Percentiles rank a stretch among this genome's conserved stretches.
Evolutionary conservation across 1,139 yeast species (phyloP).

Genomic region (Lodderomyces elongisporus): DNA sequence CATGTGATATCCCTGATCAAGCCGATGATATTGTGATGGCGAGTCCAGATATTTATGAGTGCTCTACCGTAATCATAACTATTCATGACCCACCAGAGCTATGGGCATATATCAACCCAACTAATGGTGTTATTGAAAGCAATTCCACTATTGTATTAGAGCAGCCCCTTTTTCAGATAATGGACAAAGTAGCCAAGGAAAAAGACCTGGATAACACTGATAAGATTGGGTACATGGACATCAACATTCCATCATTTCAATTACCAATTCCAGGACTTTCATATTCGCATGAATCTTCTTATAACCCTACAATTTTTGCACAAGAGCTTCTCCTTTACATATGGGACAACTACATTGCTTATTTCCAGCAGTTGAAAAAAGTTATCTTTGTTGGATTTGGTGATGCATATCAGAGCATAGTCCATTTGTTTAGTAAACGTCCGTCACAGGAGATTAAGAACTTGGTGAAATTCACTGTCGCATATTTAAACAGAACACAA

Average conservation of each 20-base stretch:
- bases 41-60: constrained; percentile 64
- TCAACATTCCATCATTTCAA: constrained; percentile 60
- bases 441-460: constrained; percentile 49
- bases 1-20: constrained; percentile 44
- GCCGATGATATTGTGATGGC: constrained; percentile 71
- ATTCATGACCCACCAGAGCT: constrained; percentile 92
- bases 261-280: constrained; percentile 26
- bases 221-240: constrained; percentile 76
- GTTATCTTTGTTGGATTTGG: constrained; percentile 85
- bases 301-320: constrained; percentile 60
- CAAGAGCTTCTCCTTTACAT: constrained; percentile 74
- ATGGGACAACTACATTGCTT: constrained; percentile 88
- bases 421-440: constrained; percentile 83
- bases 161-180: constrained; percentile 38
- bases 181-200: constrained; percentile 27
- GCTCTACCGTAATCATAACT: constrained; percentile 59
- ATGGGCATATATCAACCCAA: constrained; percentile 83
- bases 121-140: constrained; percentile 72
- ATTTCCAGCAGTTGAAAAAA: constrained; percentile 61
- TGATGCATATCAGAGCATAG: constrained; percentile 81
- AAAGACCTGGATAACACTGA: constrained; percentile 48
- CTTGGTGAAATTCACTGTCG: constrained; percentile 68
- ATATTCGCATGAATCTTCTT: constrained; percentile 25
- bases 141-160: constrained; percentile 60
- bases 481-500: constrained; percentile 60